phyloP scores from a whole-genome alignment of 495 filamentous ascomycete genomes.

The Lasiosphaeriaceae sp. region DNA sequence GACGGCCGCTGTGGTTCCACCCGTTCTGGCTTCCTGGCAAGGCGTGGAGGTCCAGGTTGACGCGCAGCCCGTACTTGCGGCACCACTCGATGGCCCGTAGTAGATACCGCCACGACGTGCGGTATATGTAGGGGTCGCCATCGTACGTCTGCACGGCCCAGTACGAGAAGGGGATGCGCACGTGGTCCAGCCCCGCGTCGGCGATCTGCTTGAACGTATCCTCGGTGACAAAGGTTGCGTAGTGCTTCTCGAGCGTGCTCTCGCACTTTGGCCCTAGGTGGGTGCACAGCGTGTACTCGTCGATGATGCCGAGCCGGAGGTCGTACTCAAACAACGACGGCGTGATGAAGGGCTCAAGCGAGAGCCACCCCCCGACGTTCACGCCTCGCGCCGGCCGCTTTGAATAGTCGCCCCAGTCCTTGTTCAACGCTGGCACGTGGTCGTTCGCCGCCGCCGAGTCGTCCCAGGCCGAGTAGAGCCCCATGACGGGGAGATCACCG shows the following conservation, averaged over 20 bases:
- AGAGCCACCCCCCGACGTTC: slow-evolving; percentile 93
- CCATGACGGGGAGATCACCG: slow-evolving; percentile 85
- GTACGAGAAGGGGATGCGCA: slow-evolving; percentile 92
- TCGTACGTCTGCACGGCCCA: slow-evolving; percentile 88
- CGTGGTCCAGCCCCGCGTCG: slow-evolving; percentile 89
- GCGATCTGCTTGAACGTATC: slow-evolving; percentile 79
- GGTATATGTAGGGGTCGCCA: slow-evolving; percentile 81
- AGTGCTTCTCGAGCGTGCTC: slow-evolving; percentile 77
- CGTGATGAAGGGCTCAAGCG: slow-evolving; percentile 90
- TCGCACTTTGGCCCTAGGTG: slow-evolving; percentile 62
- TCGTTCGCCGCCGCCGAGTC: slow-evolving; percentile 74
- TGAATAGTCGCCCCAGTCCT: slow-evolving; percentile 72
- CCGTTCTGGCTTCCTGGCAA: slow-evolving; percentile 83
- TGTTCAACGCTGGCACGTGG: slow-evolving; percentile 72
- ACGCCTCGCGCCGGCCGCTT: slow-evolving; percentile 79
- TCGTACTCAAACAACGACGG: slow-evolving; percentile 85
- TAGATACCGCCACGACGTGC: slow-evolving; percentile 90
- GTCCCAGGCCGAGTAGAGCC: slow-evolving; percentile 81
- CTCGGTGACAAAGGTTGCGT: slow-evolving; percentile 80
- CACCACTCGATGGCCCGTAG: slow-evolving; percentile 89
- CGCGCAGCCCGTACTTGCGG: slow-evolving; percentile 85
- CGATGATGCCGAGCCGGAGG: slow-evolving; percentile 60
- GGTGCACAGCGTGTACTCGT: slow-evolving; percentile 78
- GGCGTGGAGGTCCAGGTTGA: slow-evolving; percentile 92
- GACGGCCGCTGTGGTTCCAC: slow-evolving; percentile 81